phyloP scores from a whole-genome alignment of 257 asterid species.

The Agastache rugosa region DNA sequence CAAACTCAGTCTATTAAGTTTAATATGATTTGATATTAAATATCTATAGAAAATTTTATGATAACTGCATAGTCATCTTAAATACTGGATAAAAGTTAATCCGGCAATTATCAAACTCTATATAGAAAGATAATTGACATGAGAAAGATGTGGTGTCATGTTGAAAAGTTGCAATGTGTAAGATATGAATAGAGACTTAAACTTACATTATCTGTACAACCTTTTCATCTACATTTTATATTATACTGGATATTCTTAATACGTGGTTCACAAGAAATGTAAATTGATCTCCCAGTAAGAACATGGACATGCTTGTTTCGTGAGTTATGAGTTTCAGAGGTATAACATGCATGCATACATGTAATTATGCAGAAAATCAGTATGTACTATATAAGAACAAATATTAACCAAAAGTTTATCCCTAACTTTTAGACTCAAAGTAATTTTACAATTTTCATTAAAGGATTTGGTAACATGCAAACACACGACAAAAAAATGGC shows the following conservation, averaged over 20 bases:
- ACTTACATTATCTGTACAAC: background rate
- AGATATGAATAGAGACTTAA: background rate
- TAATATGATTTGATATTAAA: background rate
- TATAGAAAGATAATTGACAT: background rate
- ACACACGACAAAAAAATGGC: background rate
- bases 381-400: background rate
- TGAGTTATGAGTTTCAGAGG: constrained; percentile 1
- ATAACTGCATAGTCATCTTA: background rate
- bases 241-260: background rate
- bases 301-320: constrained; percentile 8
- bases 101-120: too few species aligned
- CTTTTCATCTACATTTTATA: background rate
- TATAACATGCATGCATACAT: background rate
- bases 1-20: too few species aligned
- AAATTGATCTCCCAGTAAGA: background rate
- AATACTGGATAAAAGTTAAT: background rate
- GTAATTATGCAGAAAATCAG: background rate
- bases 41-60: background rate
- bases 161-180: background rate
- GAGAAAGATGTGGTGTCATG: background rate
- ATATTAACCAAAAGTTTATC: background rate
- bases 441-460: background rate
- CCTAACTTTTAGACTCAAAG: constrained; percentile 9
- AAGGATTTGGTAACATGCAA: constrained; percentile 12
- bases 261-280: background rate